Percentiles rank a stretch among this genome's conserved stretches.
phyloP scores from a whole-genome alignment of 2,329 filamentous ascomycete species.

The Colletotrichum tropicicola region DNA sequence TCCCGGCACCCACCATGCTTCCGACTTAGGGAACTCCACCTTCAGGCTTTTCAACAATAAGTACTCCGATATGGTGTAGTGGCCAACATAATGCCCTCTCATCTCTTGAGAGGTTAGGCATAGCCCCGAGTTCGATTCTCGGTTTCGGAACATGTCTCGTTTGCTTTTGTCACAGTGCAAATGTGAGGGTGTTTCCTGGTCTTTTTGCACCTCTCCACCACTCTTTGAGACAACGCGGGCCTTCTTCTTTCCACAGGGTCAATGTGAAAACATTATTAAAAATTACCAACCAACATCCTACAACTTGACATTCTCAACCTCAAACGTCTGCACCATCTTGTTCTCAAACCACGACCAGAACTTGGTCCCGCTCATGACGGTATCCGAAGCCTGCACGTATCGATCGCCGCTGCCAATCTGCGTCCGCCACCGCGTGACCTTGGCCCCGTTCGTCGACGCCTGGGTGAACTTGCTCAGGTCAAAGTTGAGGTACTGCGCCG shows the following conservation, averaged over 20 bases:
- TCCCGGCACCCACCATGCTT: not conserved
- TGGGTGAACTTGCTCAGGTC: conserved; percentile 45
- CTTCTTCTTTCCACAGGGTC: no score
- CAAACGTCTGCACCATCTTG: conserved; percentile 48
- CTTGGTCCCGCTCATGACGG: conserved; percentile 41
- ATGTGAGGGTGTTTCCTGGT: no score
- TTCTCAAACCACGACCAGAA: conserved; percentile 47
- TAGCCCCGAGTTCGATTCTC: conserved; percentile 25
- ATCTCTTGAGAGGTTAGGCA: conserved; percentile 16
- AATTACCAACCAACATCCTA: not conserved
- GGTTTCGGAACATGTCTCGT: conserved; percentile 6
- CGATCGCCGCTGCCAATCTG: conserved; percentile 44
- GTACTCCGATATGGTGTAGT: conserved; percentile 23
- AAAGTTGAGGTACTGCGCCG: conserved; percentile 47
- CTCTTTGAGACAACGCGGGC: not conserved
- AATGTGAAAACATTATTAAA: no score
- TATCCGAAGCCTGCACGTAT: conserved; percentile 43
- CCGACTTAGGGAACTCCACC: not conserved
- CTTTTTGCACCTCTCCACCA: not conserved
- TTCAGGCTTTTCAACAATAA: not conserved
- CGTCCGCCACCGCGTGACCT: conserved; percentile 47
- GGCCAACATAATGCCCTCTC: conserved; percentile 29
- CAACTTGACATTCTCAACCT: conserved; percentile 40
- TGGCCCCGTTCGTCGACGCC: conserved; percentile 39
- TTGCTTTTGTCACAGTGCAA: no score